Evolutionary conservation across 208 protist species (phyloP).

Genomic region (Wallacemonas sp.): DNA sequence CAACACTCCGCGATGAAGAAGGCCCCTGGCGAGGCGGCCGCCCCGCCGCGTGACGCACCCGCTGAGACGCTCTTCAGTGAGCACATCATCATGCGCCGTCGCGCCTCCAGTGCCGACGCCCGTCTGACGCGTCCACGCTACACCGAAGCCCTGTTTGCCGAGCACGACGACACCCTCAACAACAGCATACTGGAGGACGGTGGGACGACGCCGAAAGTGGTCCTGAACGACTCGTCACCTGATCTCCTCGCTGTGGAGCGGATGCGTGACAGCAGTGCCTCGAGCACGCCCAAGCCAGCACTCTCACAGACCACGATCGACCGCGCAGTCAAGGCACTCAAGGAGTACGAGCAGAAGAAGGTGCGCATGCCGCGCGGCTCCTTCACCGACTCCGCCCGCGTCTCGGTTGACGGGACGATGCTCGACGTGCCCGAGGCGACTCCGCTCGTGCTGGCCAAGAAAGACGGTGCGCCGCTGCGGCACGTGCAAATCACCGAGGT

Average conservation of each 20-base stretch:
- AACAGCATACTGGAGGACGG: not conserved
- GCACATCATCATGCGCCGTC: constrained; percentile 41
- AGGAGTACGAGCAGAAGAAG: constrained; percentile 44
- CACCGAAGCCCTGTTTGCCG: not conserved
- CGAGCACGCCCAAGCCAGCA: constrained; percentile 17
- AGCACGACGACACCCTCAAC: constrained; percentile 18
- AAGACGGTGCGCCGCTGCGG: constrained; percentile 18
- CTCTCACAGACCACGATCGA: constrained; percentile 54
- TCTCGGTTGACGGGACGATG: constrained; percentile 21
- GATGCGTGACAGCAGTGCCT: constrained; percentile 37
- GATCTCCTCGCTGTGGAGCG: constrained; percentile 48
- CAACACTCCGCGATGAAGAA: constrained; percentile 51
- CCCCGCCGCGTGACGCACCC: not conserved
- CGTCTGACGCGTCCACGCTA: constrained; percentile 13
- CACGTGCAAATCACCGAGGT: constrained; percentile 45
- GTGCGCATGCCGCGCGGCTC: constrained; percentile 37
- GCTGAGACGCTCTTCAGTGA: constrained; percentile 24
- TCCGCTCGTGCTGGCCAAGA: constrained; percentile 31
- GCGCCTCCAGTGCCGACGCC: constrained; percentile 45
- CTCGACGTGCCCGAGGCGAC: constrained; percentile 36
- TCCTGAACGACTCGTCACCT: constrained; percentile 37
- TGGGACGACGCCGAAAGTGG: constrained; percentile 16
- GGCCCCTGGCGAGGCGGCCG: not conserved
- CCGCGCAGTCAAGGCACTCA: constrained; percentile 31
- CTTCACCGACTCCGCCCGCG: constrained; percentile 29